Conservation (phyloP, 2,329 filamentous ascomycete species). For the Pyrenophora tritici-repentis region DNA sequence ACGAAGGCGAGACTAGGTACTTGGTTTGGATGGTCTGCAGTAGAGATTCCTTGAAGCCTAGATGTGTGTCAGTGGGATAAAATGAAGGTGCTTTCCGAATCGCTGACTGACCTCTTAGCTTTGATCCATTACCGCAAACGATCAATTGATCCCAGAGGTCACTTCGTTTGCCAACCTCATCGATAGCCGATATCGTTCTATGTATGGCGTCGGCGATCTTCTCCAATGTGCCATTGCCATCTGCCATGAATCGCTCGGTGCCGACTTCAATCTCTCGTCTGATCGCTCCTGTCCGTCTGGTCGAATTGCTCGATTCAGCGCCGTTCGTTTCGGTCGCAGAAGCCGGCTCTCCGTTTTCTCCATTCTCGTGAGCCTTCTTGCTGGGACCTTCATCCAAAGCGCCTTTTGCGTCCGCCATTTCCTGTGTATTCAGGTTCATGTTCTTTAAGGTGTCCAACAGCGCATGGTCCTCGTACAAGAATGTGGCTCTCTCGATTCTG, state of each 20-base stretch:
- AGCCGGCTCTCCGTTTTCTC: conserved; percentile 33
- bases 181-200: conserved; percentile 78
- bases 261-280: conserved; percentile 75
- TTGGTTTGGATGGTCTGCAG: conserved; percentile 77
- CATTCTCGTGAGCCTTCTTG: conserved; percentile 47
- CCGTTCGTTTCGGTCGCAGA: conserved; percentile 38
- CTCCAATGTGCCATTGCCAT: conserved; percentile 74
- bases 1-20: conserved; percentile 88
- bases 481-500: conserved; percentile 70
- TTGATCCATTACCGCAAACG: conserved; percentile 86
- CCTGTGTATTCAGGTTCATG: conserved; percentile 53
- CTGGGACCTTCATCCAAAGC: conserved; percentile 55
- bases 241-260: conserved; percentile 70
- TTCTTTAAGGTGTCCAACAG: conserved; percentile 60
- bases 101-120: conserved; percentile 58
- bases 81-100: neutral
- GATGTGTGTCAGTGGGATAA: conserved; percentile 35
- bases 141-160: conserved; percentile 91
- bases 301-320: conserved; percentile 18
- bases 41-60: conserved; percentile 87
- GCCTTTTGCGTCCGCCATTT: conserved; percentile 57
- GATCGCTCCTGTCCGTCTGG: conserved; percentile 41
- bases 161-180: conserved; percentile 82
- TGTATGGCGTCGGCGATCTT: conserved; percentile 84
- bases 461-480: conserved; percentile 73